Evolutionary conservation across 1,284 basidiomycete genomes (phyloP).

Genomic region (Microstroma glucosiphilum): DNA sequence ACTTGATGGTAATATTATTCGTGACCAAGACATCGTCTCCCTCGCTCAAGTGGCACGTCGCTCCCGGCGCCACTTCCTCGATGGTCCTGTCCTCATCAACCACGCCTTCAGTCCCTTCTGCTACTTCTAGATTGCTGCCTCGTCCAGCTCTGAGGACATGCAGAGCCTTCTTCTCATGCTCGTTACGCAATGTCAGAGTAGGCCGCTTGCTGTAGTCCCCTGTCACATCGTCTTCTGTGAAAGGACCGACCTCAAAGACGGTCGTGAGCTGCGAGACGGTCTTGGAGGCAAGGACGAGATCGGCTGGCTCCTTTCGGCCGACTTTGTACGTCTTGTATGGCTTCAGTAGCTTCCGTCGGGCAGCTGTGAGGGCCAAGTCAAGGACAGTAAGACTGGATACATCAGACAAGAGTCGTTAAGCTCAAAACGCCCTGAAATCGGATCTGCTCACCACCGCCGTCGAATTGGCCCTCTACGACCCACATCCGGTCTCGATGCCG

Average conservation of each 20-base stretch:
- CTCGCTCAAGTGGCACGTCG: not conserved
- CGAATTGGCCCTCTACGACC: not conserved
- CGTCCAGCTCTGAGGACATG: not conserved
- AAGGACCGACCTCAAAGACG: slow-evolving; percentile 20
- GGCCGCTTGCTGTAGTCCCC: slow-evolving; percentile 16
- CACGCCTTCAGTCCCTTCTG: not conserved
- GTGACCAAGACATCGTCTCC: slow-evolving; percentile 3
- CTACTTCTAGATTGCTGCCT: not conserved
- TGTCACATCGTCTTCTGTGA: not conserved
- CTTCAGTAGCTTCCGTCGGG: slow-evolving; percentile 25
- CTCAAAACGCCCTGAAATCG: not conserved
- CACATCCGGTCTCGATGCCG: not conserved
- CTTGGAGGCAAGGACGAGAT: slow-evolving; percentile 36
- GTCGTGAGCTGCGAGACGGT: slow-evolving; percentile 27
- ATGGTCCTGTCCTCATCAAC: not conserved
- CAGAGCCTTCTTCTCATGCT: not conserved
- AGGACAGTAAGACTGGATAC: not conserved
- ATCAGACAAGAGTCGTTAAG: not conserved
- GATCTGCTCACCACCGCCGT: not conserved
- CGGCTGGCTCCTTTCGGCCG: slow-evolving; percentile 36
- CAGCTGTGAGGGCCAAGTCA: not conserved
- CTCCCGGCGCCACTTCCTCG: not conserved
- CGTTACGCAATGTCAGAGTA: slow-evolving; percentile 13
- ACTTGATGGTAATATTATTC: not conserved
- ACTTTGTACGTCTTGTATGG: slow-evolving; percentile 30